Evolutionary conservation across 73 alveolate genomes (phyloP), one percentile per base, ranked within the genome.

Genomic region (Symbiodinium pilosum): DNA sequence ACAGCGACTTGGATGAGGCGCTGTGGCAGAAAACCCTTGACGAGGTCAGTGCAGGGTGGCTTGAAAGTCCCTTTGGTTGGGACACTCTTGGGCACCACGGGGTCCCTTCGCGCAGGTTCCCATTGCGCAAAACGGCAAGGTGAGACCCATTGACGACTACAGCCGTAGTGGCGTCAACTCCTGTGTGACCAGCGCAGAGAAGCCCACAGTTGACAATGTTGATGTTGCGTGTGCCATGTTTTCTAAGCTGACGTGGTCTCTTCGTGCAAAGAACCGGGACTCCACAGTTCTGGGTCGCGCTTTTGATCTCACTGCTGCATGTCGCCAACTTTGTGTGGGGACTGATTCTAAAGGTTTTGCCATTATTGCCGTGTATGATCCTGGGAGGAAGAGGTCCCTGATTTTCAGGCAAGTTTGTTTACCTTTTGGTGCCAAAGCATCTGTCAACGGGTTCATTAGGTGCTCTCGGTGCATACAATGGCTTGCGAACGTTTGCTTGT

Each of bases 401-500:
- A 24, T 54, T 6, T 54, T 54, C 71, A 54, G n/a, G 0, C 71
- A 54, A 4, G 71, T 54, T 24, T 54, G 71, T 12, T 5, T 54
- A 30, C 71, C 71, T 0, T 54, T 54, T 5, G 71, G 71, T 0
- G 71, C 71, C 9, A 1, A 30, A 7, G 71, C 71, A 4, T 54
- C 71, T 54, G 71, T 54, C 71, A 54, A 54, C 71, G 71, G 71
- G n/a, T 87, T 87, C 68, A 87, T 87, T 6, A 36, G 94, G 1
- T 87, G 94, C 36, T 32, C 94, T 0, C 11, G 94, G 59, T 87
- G 94, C 43, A 40, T 84, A 41, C 92, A 84, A 26, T 84, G 92
- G 92, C 43, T 84, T 0, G 92, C 92, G 0, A 34, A 64, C 0
- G 42, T 4, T 0, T 20, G 32, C 30, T 40, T 84, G 26, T 1